These are phyloP conservation scores for Dactylellina cionopaga DNA, from an alignment of 2,329 filamentous ascomycete species.

Conservation along the genomic window DNA sequence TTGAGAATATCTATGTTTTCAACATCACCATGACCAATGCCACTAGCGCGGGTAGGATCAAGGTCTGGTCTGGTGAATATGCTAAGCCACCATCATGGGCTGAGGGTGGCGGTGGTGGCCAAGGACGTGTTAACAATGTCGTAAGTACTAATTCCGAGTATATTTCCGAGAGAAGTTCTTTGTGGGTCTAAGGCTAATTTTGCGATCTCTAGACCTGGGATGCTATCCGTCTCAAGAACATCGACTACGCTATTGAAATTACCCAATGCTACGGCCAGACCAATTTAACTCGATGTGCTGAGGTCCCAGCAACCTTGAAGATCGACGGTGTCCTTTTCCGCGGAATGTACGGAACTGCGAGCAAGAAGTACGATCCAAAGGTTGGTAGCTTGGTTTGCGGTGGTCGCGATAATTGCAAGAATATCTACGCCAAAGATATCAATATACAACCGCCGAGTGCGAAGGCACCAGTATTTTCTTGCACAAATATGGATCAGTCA, in stretches of 20 bases:
- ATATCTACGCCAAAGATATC: slow-evolving; percentile 65
- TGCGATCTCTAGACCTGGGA: slow-evolving; percentile 68
- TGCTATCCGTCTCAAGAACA: slow-evolving; percentile 69
- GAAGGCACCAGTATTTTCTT: slow-evolving; percentile 61
- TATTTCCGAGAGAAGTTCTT: slow-evolving; percentile 68
- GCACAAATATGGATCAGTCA: slow-evolving; percentile 61
- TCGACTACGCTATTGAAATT: slow-evolving; percentile 72
- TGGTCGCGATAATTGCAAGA: slow-evolving; percentile 60
- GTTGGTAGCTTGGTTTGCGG: slow-evolving; percentile 65
- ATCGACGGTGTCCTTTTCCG: slow-evolving; percentile 65
- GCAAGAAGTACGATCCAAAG: slow-evolving; percentile 61
- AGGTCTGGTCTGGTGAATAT: slow-evolving; percentile 73
- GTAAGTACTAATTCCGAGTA: slow-evolving; percentile 23
- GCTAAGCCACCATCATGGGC: slow-evolving; percentile 67
- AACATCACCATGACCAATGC: slow-evolving; percentile 71
- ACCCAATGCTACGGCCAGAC: slow-evolving; percentile 70
- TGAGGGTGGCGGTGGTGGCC: slow-evolving; percentile 73
- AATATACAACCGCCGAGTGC: slow-evolving; percentile 65
- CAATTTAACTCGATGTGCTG: slow-evolving; percentile 66
- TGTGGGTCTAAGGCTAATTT: slow-evolving; percentile 59
- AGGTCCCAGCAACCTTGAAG: slow-evolving; percentile 34
- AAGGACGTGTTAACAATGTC: slow-evolving; percentile 71
- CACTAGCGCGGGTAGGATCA: slow-evolving; percentile 73
- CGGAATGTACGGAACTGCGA: slow-evolving; percentile 69
- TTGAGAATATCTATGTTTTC: slow-evolving; percentile 74